Evolutionary conservation across 2,329 filamentous ascomycete genomes (phyloP).

Genomic region (Aspergillus novofumigatus): DNA sequence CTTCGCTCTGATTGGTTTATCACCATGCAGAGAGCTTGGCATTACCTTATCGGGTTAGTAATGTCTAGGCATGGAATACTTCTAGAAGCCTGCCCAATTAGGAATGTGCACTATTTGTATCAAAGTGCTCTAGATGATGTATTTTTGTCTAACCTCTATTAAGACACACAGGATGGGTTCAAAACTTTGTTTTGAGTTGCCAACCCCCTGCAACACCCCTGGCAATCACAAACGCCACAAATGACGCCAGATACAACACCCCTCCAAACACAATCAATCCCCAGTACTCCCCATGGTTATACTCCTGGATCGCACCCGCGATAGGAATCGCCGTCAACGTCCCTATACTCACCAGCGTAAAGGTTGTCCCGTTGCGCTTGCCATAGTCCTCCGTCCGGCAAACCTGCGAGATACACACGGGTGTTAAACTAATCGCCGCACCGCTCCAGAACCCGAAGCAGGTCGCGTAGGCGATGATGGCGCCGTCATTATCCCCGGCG

Average conservation of each 20-base stretch:
- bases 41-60: neutral
- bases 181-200: slow-evolving; percentile 15
- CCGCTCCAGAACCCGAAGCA: slow-evolving; percentile 27
- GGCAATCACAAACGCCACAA: slow-evolving; percentile 20
- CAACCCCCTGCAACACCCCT: slow-evolving; percentile 20
- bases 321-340: slow-evolving; percentile 22
- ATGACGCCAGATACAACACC: slow-evolving; percentile 21
- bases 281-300: slow-evolving; percentile 4
- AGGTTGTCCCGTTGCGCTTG: slow-evolving; percentile 22
- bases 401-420: slow-evolving; percentile 29
- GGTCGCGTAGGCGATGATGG: slow-evolving; percentile 17
- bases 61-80: neutral
- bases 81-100: neutral
- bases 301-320: slow-evolving; percentile 18
- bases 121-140: no score
- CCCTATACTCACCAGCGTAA: slow-evolving; percentile 20
- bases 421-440: slow-evolving; percentile 25
- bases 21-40: rapidly evolving
- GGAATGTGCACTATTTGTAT: neutral
- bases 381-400: slow-evolving; percentile 27
- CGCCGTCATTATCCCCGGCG: slow-evolving; percentile 7
- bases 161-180: no score
- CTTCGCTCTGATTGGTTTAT: neutral
- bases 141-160: no score
- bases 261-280: slow-evolving; percentile 21